These are phyloP conservation scores for Hemisphaericaspora lyxosophila DNA, from an alignment of 1,139 yeast species.

Conservation along the genomic window DNA sequence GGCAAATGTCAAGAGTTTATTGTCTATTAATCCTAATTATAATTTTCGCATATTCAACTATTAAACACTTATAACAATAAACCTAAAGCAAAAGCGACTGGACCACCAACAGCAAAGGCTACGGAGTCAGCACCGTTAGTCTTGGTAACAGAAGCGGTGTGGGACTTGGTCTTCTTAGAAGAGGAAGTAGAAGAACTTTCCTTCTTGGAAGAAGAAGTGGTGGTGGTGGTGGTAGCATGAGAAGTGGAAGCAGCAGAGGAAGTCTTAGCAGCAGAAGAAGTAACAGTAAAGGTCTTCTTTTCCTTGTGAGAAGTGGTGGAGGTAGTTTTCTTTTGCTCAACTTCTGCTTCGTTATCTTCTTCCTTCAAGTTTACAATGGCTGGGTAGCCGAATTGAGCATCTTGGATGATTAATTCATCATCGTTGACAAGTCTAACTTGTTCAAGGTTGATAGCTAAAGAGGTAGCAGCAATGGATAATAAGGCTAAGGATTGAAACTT, in stretches of 20 bases:
- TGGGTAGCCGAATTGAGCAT: constrained; percentile 14
- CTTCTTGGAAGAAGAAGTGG: constrained; percentile 10
- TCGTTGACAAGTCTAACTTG: constrained; percentile 17
- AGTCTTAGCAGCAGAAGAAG: constrained; percentile 7
- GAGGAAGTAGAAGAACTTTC: constrained; percentile 6
- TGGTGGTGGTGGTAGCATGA: constrained; percentile 8
- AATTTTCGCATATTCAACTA: neutral
- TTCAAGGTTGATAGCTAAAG: constrained; percentile 15
- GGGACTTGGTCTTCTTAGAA: constrained; percentile 10
- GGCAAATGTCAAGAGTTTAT: neutral
- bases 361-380: constrained; percentile 15
- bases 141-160: constrained; percentile 17
- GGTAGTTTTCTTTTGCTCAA: constrained; percentile 4
- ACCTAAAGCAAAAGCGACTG: constrained; percentile 17
- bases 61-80: constrained; percentile 13
- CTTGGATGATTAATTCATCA: constrained; percentile 16
- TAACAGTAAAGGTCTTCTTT: constrained; percentile 7
- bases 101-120: constrained; percentile 15
- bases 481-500: constrained; percentile 13
- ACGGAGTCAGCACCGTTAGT: constrained; percentile 17
- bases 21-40: neutral
- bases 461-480: constrained; percentile 14
- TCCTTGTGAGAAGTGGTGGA: constrained; percentile 9
- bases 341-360: constrained; percentile 12
- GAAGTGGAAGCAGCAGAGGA: constrained; percentile 8